phyloP scores from a whole-genome alignment of 352 stramenopile genomes.

The Achlya hypogyna region DNA sequence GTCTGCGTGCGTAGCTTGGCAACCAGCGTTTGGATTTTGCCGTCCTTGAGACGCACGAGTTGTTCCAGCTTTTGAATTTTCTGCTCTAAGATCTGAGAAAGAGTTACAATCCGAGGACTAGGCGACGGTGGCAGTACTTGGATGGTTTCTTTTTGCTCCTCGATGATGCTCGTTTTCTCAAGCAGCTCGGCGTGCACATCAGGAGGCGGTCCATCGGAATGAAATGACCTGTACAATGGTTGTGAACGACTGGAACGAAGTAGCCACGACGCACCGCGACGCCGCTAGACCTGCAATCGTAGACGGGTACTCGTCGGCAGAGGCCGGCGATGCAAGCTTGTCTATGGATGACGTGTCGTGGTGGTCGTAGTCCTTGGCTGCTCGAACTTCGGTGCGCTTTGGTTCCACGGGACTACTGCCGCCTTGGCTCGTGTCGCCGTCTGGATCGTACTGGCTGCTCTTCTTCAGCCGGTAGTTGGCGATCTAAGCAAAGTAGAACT shows the following conservation, averaged over 20 bases:
- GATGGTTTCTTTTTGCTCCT: slow-evolving; percentile 82
- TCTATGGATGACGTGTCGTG: slow-evolving; percentile 20
- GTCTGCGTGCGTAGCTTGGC: slow-evolving; percentile 51
- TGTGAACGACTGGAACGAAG: neutral
- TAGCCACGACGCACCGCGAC: too few relatives aligned
- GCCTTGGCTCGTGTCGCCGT: slow-evolving; percentile 14
- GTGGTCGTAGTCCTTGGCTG: slow-evolving; percentile 29
- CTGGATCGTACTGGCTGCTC: slow-evolving; percentile 30
- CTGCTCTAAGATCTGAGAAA: slow-evolving; percentile 84
- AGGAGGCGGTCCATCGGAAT: slow-evolving; percentile 23
- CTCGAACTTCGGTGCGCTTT: slow-evolving; percentile 19
- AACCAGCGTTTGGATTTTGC: slow-evolving; percentile 87
- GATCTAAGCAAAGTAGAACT: slow-evolving; percentile 37
- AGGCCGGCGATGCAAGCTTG: neutral
- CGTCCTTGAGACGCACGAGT: slow-evolving; percentile 89
- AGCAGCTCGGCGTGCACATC: slow-evolving; percentile 31
- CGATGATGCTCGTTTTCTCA: slow-evolving; percentile 75
- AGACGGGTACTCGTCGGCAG: neutral
- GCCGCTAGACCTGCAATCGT: neutral
- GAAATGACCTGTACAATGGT: slow-evolving; percentile 2
- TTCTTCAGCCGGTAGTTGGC: slow-evolving; percentile 43
- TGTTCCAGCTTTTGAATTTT: slow-evolving; percentile 95
- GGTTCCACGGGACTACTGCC: slow-evolving; percentile 6
- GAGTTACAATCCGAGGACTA: neutral
- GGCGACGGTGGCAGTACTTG: slow-evolving; percentile 27